phyloP scores from a whole-genome alignment of 2,329 filamentous ascomycete genomes.

The Hypoxylon rubiginosum region DNA sequence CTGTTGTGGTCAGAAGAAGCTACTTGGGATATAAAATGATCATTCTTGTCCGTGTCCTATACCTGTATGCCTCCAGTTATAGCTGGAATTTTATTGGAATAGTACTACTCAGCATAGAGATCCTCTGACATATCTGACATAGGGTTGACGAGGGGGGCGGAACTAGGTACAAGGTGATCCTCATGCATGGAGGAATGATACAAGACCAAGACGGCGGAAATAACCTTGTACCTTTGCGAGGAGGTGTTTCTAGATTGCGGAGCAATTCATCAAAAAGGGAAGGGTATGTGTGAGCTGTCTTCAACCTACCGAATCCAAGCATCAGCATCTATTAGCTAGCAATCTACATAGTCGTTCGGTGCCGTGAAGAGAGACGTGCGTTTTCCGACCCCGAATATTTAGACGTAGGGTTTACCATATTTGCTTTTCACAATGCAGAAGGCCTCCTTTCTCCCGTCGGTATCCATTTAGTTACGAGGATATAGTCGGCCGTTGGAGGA shows the following conservation, averaged over 20 bases:
- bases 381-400: constrained; percentile 11
- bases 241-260: neutral
- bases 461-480: constrained; percentile 24
- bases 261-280: constrained; percentile 11
- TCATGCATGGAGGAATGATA: constrained; percentile 30
- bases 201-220: constrained; percentile 20
- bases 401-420: constrained; percentile 22
- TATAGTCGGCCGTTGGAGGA: constrained; percentile 24
- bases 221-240: constrained; percentile 16
- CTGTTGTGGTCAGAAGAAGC: neutral
- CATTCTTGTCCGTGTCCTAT: constrained; percentile 14
- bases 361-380: constrained; percentile 8
- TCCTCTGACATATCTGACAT: constrained; percentile 27
- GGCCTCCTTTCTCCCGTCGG: constrained; percentile 16
- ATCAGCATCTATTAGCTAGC: constrained; percentile 14
- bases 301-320: constrained; percentile 16
- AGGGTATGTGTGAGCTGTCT: constrained; percentile 5
- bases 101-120: constrained; percentile 17
- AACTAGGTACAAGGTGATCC: constrained; percentile 9
- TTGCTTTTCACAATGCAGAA: constrained; percentile 18
- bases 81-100: constrained; percentile 11
- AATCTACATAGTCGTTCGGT: constrained; percentile 6
- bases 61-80: constrained; percentile 7
- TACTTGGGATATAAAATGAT: constrained; percentile 12
- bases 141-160: constrained; percentile 20